Percentiles rank a stretch among this genome's conserved stretches.
Conservation (phyloP, 106 monocot species). For the Dendrobium chrysotoxum region DNA sequence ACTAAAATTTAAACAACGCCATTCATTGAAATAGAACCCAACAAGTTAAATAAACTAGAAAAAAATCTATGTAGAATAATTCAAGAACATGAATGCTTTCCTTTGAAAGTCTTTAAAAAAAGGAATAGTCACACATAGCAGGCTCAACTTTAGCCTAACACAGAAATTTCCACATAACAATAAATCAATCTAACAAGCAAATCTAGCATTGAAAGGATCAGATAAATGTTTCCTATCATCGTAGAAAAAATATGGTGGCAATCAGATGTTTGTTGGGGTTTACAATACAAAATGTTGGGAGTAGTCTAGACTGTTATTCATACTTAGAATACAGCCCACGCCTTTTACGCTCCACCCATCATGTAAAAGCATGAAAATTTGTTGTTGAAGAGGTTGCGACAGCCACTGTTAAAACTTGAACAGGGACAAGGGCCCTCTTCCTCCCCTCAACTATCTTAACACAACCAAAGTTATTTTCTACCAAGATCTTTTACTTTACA, state of each 20-base stretch:
- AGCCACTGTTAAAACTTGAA: slow-evolving; percentile 47
- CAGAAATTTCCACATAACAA: too few relatives aligned
- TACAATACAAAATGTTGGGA: not conserved
- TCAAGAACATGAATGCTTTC: too few relatives aligned
- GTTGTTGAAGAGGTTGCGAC: slow-evolving; percentile 57
- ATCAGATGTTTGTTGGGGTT: not conserved
- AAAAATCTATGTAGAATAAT: too few relatives aligned
- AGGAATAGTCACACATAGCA: too few relatives aligned
- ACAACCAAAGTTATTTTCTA: slow-evolving; percentile 23
- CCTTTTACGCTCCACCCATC: slow-evolving; percentile 46
- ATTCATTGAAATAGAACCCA: too few relatives aligned
- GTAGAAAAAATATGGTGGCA: not conserved
- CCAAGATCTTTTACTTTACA: slow-evolving; percentile 53
- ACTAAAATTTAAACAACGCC: too few relatives aligned
- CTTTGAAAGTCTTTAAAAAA: too few relatives aligned
- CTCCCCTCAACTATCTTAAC: slow-evolving; percentile 2
- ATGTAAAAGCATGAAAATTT: slow-evolving; percentile 33
- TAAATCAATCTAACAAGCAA: not conserved
- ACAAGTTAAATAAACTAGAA: too few relatives aligned
- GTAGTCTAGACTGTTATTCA: slow-evolving; percentile 39
- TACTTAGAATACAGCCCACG: slow-evolving; percentile 36
- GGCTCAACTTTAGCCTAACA: too few relatives aligned
- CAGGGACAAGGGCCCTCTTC: slow-evolving; percentile 43
- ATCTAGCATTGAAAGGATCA: not conserved
- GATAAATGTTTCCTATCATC: not conserved